These are phyloP conservation scores for Pseudopediastrum boryanum DNA, from an alignment of 139 green algal genomes.

Conservation along the genomic window DNA sequence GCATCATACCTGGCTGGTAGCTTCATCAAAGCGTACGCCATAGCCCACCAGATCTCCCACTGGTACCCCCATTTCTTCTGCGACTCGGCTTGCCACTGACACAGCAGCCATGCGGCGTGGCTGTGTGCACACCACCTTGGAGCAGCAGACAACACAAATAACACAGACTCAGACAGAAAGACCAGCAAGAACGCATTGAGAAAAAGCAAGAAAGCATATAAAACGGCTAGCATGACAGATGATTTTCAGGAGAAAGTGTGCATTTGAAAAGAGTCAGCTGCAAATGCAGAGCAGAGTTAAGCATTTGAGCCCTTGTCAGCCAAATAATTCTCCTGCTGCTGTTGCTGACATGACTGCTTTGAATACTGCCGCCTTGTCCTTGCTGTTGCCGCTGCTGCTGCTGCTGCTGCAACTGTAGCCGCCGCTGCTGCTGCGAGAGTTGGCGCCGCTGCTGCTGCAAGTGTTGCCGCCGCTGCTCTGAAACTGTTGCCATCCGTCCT, in stretches of 20 bases:
- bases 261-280: too few species aligned
- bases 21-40: conserved; percentile 80
- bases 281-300: too few species aligned
- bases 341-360: not conserved
- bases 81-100: conserved; percentile 79
- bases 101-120: conserved; percentile 86
- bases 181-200: too few species aligned
- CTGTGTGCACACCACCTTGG: conserved; percentile 79
- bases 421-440: not conserved
- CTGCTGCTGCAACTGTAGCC: not conserved
- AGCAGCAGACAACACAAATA: conserved; percentile 11
- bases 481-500: too few species aligned
- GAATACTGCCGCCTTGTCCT: not conserved
- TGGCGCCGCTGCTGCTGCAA: too few species aligned
- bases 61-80: conserved; percentile 72
- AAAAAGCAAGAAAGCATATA: too few species aligned
- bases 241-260: too few species aligned
- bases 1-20: conserved; percentile 52
- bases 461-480: too few species aligned
- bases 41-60: conserved; percentile 83
- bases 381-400: conserved; percentile 5
- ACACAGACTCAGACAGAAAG: too few species aligned
- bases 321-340: not conserved
- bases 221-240: too few species aligned
- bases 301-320: too few species aligned